phyloP scores from a whole-genome alignment of 2,329 filamentous ascomycete species.

The Trichophyton schoenleinii region DNA sequence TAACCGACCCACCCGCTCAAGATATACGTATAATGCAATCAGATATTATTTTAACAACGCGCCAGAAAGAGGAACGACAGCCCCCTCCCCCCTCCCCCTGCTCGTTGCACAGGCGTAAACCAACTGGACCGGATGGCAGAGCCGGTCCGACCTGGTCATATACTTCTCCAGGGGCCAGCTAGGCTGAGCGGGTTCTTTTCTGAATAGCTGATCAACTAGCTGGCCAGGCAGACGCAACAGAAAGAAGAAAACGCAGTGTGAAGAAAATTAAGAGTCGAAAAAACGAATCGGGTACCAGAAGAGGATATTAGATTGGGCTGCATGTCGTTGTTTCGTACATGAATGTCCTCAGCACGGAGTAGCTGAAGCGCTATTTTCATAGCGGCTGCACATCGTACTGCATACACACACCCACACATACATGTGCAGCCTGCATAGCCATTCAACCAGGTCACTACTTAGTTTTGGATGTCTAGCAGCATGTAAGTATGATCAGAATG shows the following conservation, averaged over 20 bases:
- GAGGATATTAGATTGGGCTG: not conserved
- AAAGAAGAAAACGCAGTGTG: not conserved
- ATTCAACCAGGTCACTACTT: not conserved
- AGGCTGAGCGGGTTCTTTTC: not conserved
- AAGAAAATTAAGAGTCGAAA: not conserved
- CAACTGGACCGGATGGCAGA: not conserved
- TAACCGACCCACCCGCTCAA: slow-evolving; percentile 2
- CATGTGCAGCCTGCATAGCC: not conserved
- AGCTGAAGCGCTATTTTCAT: not conserved
- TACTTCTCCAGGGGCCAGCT: not conserved
- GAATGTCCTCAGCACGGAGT: not conserved
- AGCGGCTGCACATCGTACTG: not conserved
- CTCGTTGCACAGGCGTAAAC: not conserved
- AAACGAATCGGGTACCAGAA: not conserved
- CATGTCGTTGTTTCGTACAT: not conserved
- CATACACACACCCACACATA: not conserved
- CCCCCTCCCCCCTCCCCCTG: not conserved
- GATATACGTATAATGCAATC: no score
- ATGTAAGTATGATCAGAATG: not conserved
- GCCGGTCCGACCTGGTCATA: not conserved
- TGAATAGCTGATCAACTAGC: not conserved
- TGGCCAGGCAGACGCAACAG: not conserved
- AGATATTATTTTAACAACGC: no score
- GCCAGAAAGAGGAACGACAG: not conserved
- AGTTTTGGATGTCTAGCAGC: not conserved